Evolutionary conservation across 768 basidiomycete genomes (phyloP).

Genomic region (Podaxis carcinomalis): DNA sequence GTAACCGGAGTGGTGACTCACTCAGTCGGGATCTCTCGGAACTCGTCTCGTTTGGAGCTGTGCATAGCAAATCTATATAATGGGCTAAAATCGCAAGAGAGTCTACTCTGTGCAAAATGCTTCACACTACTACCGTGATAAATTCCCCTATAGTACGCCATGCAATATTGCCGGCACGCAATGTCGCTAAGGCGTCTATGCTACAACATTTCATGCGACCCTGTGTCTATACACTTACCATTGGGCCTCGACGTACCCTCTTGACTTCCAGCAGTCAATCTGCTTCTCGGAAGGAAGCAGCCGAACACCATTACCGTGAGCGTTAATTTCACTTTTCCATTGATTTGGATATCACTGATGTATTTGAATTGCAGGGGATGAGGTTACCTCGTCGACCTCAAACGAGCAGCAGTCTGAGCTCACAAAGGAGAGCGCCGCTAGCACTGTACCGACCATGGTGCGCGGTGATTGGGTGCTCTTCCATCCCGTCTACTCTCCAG

Average conservation of each 20-base stretch:
- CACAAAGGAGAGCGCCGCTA: constrained; percentile 41
- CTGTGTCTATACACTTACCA: background rate
- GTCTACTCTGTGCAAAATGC: background rate
- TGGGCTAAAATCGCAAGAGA: background rate
- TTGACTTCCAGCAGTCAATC: background rate
- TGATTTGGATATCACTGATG: background rate
- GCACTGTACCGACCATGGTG: constrained; percentile 50
- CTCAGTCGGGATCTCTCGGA: constrained; percentile 2
- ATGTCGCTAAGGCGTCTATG: background rate
- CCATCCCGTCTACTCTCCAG: constrained; percentile 83
- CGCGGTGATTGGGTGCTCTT: constrained; percentile 88
- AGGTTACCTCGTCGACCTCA: background rate
- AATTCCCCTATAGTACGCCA: background rate
- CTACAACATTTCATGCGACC: background rate
- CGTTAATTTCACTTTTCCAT: background rate
- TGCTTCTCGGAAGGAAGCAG: constrained; percentile 16
- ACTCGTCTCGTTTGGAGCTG: background rate
- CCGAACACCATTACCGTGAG: constrained; percentile 15
- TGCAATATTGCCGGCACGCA: background rate
- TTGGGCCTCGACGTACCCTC: constrained; percentile 4
- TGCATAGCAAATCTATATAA: background rate
- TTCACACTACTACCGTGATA: background rate
- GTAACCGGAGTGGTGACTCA: constrained; percentile 5
- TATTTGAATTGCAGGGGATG: background rate
- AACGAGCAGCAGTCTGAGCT: constrained; percentile 16